Conservation (phyloP, 768 basidiomycete species). For the Trametes sanguinea region DNA sequence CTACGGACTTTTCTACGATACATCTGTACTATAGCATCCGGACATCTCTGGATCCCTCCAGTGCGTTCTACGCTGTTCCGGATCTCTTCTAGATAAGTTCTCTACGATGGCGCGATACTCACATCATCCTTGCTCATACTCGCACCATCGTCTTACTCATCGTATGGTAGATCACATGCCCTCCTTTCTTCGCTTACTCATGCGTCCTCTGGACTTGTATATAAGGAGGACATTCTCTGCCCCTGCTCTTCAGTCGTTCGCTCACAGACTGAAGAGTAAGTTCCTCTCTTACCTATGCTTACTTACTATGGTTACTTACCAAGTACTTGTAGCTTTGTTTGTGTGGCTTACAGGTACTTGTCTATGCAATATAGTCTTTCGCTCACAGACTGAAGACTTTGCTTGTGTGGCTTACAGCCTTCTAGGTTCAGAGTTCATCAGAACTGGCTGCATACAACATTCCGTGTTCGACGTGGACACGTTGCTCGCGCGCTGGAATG, state of each 20-base stretch:
- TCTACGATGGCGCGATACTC: neutral
- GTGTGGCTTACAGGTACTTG: neutral
- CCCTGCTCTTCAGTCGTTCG: neutral
- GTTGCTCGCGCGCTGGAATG: no score
- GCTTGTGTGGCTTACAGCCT: no score
- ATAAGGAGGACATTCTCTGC: conserved; percentile 5
- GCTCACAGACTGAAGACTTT: no score
- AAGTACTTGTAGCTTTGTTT: neutral
- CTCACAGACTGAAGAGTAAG: neutral
- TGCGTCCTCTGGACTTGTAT: neutral
- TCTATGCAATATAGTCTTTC: no score
- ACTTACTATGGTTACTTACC: neutral
- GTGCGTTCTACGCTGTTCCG: no score
- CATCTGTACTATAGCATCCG: no score
- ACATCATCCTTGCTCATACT: neutral
- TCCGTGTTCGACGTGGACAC: no score
- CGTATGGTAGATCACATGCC: neutral
- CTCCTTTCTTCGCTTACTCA: conserved; percentile 2
- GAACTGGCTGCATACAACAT: no score
- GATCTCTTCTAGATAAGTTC: neutral
- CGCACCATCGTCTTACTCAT: neutral
- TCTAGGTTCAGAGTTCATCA: no score
- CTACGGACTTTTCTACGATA: neutral
- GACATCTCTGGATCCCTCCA: no score
- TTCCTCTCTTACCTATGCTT: neutral